Conservation (phyloP, 805 yeast species). For the Cyberlindnera mycetangii region DNA sequence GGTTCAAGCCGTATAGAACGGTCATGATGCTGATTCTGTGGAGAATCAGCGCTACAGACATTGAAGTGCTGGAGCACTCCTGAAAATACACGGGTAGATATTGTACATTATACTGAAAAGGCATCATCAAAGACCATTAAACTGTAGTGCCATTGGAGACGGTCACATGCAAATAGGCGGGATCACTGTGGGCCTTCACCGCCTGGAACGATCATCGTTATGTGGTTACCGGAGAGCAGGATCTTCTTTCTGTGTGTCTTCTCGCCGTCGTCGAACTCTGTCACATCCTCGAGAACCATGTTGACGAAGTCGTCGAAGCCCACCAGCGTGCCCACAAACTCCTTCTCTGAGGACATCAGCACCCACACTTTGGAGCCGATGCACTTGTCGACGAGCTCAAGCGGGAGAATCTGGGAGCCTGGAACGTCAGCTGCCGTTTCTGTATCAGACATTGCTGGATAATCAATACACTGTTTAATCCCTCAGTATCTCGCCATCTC, state of each 20-base stretch:
- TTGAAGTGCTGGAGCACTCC: conserved; percentile 12
- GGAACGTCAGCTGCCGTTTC: conserved; percentile 6
- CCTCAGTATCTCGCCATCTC: too few relatives aligned
- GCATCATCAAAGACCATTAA: too few relatives aligned
- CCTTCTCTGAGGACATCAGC: conserved; percentile 57
- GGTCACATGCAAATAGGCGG: too few relatives aligned
- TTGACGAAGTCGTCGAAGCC: conserved; percentile 97
- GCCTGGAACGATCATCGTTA: conserved; percentile 66
- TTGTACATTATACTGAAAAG: conserved; percentile 2
- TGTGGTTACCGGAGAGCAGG: conserved; percentile 68
- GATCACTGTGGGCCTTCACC: conserved; percentile 35
- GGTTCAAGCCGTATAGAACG: conserved; percentile 64
- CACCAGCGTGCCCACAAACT: conserved; percentile 81
- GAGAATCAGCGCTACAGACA: conserved; percentile 57
- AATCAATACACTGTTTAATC: too few relatives aligned
- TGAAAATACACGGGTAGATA: background rate
- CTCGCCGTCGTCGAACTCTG: conserved; percentile 51
- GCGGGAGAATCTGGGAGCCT: conserved; percentile 44
- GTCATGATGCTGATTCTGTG: conserved; percentile 70
- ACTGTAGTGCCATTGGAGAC: too few relatives aligned
- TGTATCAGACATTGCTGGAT: conserved; percentile 3
- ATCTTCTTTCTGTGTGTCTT: conserved; percentile 52
- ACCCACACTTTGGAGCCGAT: conserved; percentile 80
- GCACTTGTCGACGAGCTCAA: conserved; percentile 85
- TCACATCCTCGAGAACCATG: conserved; percentile 80